Conservation (phyloP, 129 eudicot genomes). For the Silybum marianum region DNA sequence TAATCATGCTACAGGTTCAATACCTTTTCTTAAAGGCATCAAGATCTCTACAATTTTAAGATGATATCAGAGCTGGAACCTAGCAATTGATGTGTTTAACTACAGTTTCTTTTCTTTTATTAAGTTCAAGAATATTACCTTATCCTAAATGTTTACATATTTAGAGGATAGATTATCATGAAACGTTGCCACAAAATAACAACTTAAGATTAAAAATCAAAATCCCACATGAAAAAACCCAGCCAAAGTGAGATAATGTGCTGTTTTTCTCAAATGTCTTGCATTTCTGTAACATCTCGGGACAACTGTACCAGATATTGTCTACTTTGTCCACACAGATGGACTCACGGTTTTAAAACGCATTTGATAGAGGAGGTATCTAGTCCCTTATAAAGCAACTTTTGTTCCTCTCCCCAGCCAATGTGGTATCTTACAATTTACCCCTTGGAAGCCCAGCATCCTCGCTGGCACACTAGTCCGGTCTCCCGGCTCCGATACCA, state of each 20-base stretch:
- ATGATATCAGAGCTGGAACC: constrained; percentile 11
- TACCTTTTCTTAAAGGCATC: background rate
- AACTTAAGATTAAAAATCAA: background rate
- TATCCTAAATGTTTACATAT: background rate
- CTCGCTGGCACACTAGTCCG: no score
- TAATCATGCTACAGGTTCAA: constrained; percentile 37
- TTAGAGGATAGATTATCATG: background rate
- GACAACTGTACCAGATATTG: no score
- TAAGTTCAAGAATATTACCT: background rate
- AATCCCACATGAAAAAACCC: background rate
- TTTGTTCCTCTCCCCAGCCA: no score
- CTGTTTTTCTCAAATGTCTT: background rate
- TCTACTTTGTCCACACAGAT: no score
- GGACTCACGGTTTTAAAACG: no score
- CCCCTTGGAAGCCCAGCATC: no score
- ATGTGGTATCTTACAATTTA: no score
- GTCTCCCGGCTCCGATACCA: no score
- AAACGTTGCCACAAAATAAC: background rate
- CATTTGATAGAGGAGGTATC: no score
- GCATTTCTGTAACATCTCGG: background rate
- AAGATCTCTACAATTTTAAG: constrained; percentile 14
- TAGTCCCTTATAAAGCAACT: no score
- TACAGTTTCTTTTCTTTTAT: background rate
- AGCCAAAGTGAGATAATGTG: background rate
- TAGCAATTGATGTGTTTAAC: constrained; percentile 14